Conservation (phyloP, 352 stramenopile species). For the Phytopythium boreale region DNA sequence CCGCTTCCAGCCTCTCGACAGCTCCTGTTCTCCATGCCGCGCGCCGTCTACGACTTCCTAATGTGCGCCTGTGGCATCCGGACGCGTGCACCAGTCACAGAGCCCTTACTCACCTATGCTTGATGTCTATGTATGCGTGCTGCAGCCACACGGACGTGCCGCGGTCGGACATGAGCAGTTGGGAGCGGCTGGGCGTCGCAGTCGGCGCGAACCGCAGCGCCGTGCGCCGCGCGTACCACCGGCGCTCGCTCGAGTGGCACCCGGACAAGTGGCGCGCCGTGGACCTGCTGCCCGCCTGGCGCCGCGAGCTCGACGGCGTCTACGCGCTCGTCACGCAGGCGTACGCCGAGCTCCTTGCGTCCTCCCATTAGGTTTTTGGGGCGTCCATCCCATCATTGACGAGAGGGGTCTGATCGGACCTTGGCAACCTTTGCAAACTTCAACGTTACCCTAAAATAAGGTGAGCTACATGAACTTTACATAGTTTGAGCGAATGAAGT, state of each 20-base stretch:
- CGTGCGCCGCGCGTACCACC: conserved; percentile 59
- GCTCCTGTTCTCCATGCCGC: conserved; percentile 37
- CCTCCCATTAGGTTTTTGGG: background rate
- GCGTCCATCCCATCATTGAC: background rate
- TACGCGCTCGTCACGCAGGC: conserved; percentile 46
- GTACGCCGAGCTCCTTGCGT: conserved; percentile 37
- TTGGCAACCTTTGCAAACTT: background rate
- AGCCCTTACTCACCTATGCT: background rate
- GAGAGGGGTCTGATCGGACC: too few relatives aligned
- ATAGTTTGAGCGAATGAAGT: background rate
- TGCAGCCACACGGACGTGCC: conserved; percentile 37
- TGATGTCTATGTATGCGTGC: background rate
- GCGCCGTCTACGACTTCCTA: conserved; percentile 45
- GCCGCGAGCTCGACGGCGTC: conserved; percentile 20
- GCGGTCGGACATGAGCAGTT: conserved; percentile 39
- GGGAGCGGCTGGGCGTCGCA: conserved; percentile 37
- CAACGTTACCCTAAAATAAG: background rate
- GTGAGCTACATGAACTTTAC: background rate
- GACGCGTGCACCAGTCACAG: background rate
- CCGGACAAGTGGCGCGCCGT: conserved; percentile 59
- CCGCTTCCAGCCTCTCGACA: conserved; percentile 15
- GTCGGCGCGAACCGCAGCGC: conserved; percentile 35
- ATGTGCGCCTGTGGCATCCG: conserved; percentile 32
- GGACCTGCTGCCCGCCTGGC: conserved; percentile 22
- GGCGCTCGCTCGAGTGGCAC: conserved; percentile 64